Base-by-base conservation (phyloP, 2,329 filamentous ascomycete genomes). In the Penicillium sp. region DNA sequence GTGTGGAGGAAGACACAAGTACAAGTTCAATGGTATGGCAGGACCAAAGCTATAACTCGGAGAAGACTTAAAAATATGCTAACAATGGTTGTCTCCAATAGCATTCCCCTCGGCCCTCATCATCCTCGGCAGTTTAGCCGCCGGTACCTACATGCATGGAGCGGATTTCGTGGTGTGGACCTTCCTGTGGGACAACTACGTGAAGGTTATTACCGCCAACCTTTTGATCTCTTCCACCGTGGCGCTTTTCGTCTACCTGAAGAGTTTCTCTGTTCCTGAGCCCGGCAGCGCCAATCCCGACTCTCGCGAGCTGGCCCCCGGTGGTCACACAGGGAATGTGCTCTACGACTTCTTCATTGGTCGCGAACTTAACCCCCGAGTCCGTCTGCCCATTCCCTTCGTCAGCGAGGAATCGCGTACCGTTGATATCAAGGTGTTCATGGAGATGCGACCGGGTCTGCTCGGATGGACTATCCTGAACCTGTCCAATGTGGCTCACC, bases 341-440 rank as follows among this genome's bases (percentile, higher is more conserved):
- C 77, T 97, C 37, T 97, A 98, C 74, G 93, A 98, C 76, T 98
- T 92, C 87, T 98, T 92, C 78, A 97, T 98, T 63, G 93, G 93
- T 21, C 90, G 93, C 27, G 93, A 98, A 75, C 86, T 98, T 59
- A 98, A 98, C 77, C 93, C 93, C 3, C 91, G 93, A 49, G 76
- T 96, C 58, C 85, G 63, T 21, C 61, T 80, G 26, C 76, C 83
- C 0, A 78, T 96, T 25, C 92, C 92, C 2, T 74, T 96, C 49
- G 82, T 96, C 62, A 91, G 92, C 57, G 76, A 79, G 48, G 65
- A 71, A 21, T 71, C 74, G 19, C 71, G 72, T 13, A 89, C 92
- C 66, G 83, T 97, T 50, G 93, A 98, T 70, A 89, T 98, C 76
- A 97, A 97, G 77, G 83, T 88, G 59, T 97, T 88, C 75, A 90